These are phyloP conservation scores for Solanum pinnatisectum DNA, from an alignment of 257 asterid genomes.

Conservation along the genomic window DNA sequence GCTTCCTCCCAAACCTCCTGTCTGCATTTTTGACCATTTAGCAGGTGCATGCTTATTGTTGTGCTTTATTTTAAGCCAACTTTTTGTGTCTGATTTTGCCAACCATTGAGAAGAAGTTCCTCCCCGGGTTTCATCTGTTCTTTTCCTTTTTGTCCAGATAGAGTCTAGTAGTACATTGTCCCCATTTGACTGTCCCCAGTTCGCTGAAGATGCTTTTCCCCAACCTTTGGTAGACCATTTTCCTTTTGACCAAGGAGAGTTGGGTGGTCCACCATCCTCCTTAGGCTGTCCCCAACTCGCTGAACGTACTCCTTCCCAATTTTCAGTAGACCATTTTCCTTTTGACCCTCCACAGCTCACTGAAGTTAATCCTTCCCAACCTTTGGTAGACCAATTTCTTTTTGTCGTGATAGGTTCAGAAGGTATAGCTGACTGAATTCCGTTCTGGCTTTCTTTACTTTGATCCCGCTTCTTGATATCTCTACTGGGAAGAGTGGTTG, in stretches of 20 bases:
- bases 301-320: background rate
- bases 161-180: background rate
- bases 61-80: background rate
- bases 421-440: background rate
- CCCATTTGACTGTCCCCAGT: background rate
- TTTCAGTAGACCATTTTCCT: background rate
- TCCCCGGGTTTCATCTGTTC: background rate
- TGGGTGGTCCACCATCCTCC: background rate
- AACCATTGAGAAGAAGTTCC: background rate
- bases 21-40: background rate
- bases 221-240: background rate
- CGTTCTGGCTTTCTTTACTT: background rate
- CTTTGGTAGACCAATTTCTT: background rate
- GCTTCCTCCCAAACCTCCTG: background rate
- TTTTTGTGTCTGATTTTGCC: background rate
- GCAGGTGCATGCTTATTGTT: background rate
- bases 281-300: background rate
- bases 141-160: background rate
- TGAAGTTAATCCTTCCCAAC: constrained; percentile 2
- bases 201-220: background rate
- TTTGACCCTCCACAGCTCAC: background rate
- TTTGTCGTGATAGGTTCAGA: background rate
- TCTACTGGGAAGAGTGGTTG: background rate
- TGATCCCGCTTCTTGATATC: background rate
- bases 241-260: background rate